A percentile compares a stretch with the other conserved stretches of the same genome.
phyloP scores from a whole-genome alignment of 2,329 filamentous ascomycete species.

The Pleurostoma richardsiae region DNA sequence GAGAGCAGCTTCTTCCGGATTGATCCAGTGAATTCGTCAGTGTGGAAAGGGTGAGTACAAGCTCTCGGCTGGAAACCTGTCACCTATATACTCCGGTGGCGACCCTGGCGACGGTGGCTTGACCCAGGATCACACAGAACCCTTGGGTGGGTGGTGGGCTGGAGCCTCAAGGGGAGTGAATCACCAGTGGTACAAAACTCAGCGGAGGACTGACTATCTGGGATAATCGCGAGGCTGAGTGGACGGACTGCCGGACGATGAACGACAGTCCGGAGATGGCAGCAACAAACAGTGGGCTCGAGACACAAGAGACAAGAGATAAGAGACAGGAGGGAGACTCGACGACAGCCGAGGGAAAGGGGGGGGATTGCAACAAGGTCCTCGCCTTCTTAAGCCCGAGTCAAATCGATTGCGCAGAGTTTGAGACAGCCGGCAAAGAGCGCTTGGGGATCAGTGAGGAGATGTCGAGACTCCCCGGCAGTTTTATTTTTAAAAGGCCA shows the following conservation, averaged over 20 bases:
- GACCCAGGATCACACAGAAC: conserved; percentile 11
- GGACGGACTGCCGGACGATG: no score
- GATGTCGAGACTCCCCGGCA: conserved; percentile 26
- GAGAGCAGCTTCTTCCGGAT: no score
- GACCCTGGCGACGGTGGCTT: conserved; percentile 12
- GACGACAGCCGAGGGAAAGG: conserved; percentile 2
- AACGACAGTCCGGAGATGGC: no score
- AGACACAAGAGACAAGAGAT: not conserved
- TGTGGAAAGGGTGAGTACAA: no score
- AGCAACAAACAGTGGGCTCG: not conserved
- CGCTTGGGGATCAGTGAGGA: conserved; percentile 18
- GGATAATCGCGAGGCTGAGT: no score
- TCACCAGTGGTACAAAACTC: conserved; percentile 9
- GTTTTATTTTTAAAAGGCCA: conserved; percentile 16
- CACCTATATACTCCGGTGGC: not conserved
- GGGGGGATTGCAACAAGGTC: conserved; percentile 11
- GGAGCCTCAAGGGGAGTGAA: conserved; percentile 9
- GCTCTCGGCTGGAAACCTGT: not conserved
- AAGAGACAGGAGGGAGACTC: conserved; percentile 13
- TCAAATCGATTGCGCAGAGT: conserved; percentile 32
- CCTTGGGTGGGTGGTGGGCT: conserved; percentile 8
- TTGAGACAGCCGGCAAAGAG: conserved; percentile 36
- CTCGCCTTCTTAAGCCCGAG: conserved; percentile 17
- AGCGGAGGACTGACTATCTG: no score
- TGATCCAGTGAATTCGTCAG: no score